Evolutionary conservation across 768 basidiomycete genomes (phyloP), one percentile per base, ranked within the genome.

Genomic region (Lepiota brunneoincarnata): DNA sequence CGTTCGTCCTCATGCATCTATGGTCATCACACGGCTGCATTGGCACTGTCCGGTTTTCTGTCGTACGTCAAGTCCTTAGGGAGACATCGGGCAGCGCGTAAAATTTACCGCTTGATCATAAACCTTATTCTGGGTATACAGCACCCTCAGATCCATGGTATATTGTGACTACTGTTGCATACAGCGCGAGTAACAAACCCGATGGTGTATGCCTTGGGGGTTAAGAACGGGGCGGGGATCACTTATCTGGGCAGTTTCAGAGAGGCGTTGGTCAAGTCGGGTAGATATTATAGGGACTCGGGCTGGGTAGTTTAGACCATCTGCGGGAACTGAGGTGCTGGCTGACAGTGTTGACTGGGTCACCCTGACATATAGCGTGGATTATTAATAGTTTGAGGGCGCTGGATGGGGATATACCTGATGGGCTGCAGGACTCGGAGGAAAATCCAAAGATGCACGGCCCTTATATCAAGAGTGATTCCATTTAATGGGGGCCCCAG

Each of bases 191-290:
- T 62, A 88, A 87, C 59, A 68, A 69, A 31, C 77, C 84, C 3
- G 83, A 85, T 26, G 82, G 71, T 1, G 79, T 86, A 28, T 80
- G n/a, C n/a, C n/a, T n/a, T n/a, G n/a, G n/a, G n/a, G n/a, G n/a
- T n/a, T n/a, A n/a, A n/a, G n/a, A n/a, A n/a, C n/a, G n/a, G n/a
- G n/a, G n/a, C 31, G 31, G 31, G 11, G 31, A 9, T 9, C n/a
- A n/a, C 31, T 31, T 31, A 6, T 2, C 31, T 31, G 7, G 7
- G 31, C 7, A 31, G 31, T 31, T 31, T 9, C 6, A 31, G 86
- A 88, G 56, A 79, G 78, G 0, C 57, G n/a, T n/a, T 87, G 4
- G 79, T 88, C 68, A 85, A 86, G 62, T 75, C 80, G 3, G 86
- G 82, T 3, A 61, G 84, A 58, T 72, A 78, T 17, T 71, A 72